Evolutionary conservation across 2,329 filamentous ascomycete genomes (phyloP), one percentile per base, ranked within the genome.

Genomic region (Nemania sp.): DNA sequence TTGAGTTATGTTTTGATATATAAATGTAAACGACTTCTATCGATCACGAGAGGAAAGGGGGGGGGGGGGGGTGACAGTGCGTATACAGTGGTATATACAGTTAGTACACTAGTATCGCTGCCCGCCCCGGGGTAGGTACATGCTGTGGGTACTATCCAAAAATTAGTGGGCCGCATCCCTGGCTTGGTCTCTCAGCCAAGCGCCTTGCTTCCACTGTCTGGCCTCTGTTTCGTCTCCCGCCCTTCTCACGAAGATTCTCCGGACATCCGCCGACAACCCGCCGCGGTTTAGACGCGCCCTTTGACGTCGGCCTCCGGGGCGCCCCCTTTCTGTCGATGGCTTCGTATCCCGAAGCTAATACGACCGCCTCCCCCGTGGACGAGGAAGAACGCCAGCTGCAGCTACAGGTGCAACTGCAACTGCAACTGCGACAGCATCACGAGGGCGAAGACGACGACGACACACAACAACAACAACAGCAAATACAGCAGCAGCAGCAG

Each of bases 221-320:
- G 17, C 50, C 37, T 20, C 35, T 54, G 48, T 25, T 21, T 45
- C 35, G 39, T 47, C 39, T 58, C 32, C 60, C 61, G 59, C 50
- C 59, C 46, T 65, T 72, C 66, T 69, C 69, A 72, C 70, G 70
- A 72, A 70, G 70, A 71, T 70, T 69, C 67, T 34, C 70, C 70
- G 70, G 68, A 69, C 43, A 72, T 72, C 70, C 66, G 54, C 70
- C 70, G 70, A 71, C 68, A 70, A 70, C 61, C 69, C 54, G 66
- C 69, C 68, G 69, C 57, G 52, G 54, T 57, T 66, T 29, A 34
- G 64, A 64, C 53, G 59, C n/a, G n/a, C n/a, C 34, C 64, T 43
- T 47, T 45, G 57, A 57, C 54, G 21, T 39, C 55, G 52, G 32
- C 39, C 40, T 45, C 37, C 3, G 47, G 49, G 32, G n/a, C n/a